Base-by-base conservation (phyloP, 2,329 filamentous ascomycete genomes). In the Sarocladium strictum region DNA sequence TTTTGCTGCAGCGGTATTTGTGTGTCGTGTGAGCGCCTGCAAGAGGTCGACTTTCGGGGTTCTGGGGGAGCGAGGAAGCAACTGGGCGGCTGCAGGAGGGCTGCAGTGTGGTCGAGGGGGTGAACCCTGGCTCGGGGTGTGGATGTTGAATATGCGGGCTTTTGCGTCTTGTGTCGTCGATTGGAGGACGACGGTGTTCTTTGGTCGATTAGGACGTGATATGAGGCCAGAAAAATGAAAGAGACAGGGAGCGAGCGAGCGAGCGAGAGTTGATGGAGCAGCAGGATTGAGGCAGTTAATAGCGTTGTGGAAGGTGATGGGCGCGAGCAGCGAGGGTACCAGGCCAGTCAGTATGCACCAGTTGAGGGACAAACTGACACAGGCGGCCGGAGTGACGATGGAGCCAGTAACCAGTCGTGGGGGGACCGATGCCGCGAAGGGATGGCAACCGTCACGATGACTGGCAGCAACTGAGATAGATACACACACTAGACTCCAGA, bases 301-400 rank as follows among this genome's bases (percentile, higher is more conserved):
- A 47, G 43, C 43, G 43, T n/a, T n/a, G n/a, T 47, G 29, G 24
- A 12, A 32, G 29, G 10, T 47, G 24, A 47, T 47, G 43, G 40
- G 43, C 23, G 24, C 27, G 43, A 17, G 17, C 14, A 17, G 7
- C 23, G 24, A 47, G 10, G 43, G 43, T 21, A 7, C 10, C 43
- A 27, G 43, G n/a, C n/a, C 19, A 45, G 17, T 7, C 37, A 19
- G 23, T 5, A 21, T 4, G 11, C 40, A 7, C 14, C 4, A 23
- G 40, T n/a, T 51, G 47, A 51, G 47, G 27, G 47, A 51, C 47
- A 51, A 51, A 51, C 35, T 51, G 47, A 35, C 27, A 35, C 29
- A 35, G 7, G 24, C 47, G 17, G 47, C 19, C 29, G 26, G 19
- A 27, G 23, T 29, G 47, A 35, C 47, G 47, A 51, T 51, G 47